Conservation (phyloP, 1,284 basidiomycete genomes). For the Boletellus deceptivus region DNA sequence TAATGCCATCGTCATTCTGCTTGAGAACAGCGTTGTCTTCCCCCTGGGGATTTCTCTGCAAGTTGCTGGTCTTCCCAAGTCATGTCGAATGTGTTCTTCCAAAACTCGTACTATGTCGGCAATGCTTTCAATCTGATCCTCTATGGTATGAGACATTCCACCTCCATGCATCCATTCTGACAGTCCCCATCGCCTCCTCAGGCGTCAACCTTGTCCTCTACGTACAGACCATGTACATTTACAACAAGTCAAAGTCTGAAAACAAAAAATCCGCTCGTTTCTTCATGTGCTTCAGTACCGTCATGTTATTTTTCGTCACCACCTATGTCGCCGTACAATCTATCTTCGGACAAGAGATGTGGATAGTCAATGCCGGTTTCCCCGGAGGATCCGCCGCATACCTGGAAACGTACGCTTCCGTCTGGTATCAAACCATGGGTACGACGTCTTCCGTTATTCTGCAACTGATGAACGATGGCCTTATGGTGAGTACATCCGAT, state of each 20-base stretch:
- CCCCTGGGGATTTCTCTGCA: too few relatives aligned
- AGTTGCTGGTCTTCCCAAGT: neutral
- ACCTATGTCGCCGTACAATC: constrained; percentile 8
- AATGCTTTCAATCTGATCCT: constrained; percentile 14
- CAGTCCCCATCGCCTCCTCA: neutral
- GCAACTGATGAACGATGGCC: constrained; percentile 13
- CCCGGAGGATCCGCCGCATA: constrained; percentile 13
- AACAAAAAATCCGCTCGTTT: neutral
- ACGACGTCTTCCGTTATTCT: constrained; percentile 7
- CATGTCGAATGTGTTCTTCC: constrained; percentile 10
- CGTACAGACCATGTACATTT: constrained; percentile 4
- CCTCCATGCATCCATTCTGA: neutral
- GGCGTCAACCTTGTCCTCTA: constrained; percentile 14
- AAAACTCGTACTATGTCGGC: constrained; percentile 16
- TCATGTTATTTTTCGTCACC: constrained; percentile 3
- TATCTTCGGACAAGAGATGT: constrained; percentile 13
- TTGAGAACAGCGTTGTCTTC: too few relatives aligned
- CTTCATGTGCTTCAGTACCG: constrained; percentile 11
- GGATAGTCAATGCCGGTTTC: constrained; percentile 12
- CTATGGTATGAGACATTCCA: constrained; percentile 7
- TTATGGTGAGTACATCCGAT: constrained; percentile 8
- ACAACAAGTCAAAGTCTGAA: neutral
- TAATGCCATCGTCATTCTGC: too few relatives aligned
- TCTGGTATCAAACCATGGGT: constrained; percentile 17
- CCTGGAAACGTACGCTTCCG: constrained; percentile 2